Evolutionary conservation across 192 early-diverging fungal species (phyloP).

Genomic region (Haplosporangium gracile): DNA sequence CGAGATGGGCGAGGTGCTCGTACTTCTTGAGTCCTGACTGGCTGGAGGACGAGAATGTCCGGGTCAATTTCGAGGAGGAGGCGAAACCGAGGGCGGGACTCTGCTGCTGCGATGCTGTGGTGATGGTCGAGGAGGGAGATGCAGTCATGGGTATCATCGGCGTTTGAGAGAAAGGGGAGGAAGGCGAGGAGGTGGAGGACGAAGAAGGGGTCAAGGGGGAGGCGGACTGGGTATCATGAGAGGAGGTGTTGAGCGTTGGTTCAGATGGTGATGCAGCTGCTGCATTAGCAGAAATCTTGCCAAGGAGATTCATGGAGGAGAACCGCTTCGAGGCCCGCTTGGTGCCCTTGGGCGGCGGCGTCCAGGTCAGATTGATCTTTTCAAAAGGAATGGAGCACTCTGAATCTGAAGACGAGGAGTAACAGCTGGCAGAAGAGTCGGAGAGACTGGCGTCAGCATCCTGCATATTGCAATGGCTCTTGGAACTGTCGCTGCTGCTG

Average conservation of each 20-base stretch:
- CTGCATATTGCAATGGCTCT: constrained; percentile 49
- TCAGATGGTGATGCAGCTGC: background rate
- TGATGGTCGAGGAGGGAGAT: background rate
- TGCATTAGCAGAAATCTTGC: constrained; percentile 1
- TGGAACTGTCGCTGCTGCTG: background rate
- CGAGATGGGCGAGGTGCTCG: constrained; percentile 35
- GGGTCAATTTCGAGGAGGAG: background rate
- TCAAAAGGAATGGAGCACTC: constrained; percentile 52
- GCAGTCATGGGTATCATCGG: constrained; percentile 5
- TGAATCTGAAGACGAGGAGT: constrained; percentile 51
- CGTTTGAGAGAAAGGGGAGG: constrained; percentile 9
- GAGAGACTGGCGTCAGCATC: constrained; percentile 49
- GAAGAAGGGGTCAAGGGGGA: background rate
- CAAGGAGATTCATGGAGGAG: constrained; percentile 32
- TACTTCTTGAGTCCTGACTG: constrained; percentile 38
- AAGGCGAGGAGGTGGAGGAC: background rate
- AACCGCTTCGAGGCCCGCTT: constrained; percentile 43
- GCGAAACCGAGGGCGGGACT: constrained; percentile 18
- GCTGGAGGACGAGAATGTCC: constrained; percentile 34
- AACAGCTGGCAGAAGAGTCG: constrained; percentile 46
- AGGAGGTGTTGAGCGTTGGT: background rate
- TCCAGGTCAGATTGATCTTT: constrained; percentile 52
- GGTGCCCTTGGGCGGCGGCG: constrained; percentile 44
- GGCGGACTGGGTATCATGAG: constrained; percentile 18
- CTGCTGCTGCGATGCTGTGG: constrained; percentile 1